Evolutionary conservation across 805 yeast species (phyloP), one percentile per base, ranked within the genome.

Genomic region (Kluyveromyces aestuarii): DNA sequence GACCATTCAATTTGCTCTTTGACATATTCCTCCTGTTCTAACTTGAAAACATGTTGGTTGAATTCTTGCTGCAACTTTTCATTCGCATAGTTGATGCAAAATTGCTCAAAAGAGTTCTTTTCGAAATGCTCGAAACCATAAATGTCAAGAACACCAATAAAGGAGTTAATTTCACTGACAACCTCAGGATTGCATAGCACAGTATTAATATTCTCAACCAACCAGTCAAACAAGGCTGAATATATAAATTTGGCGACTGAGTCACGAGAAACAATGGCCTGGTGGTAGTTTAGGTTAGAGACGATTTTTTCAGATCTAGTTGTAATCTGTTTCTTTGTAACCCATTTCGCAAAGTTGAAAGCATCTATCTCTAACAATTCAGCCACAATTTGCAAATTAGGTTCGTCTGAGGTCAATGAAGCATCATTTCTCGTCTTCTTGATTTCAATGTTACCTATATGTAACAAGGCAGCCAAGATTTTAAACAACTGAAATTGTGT

Each of bases 81-180:
- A 69, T 90, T 90, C 41, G 97, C 96, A 66, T 90, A 90, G 67
- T 90, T 90, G 69, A 90, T 90, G 72, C 99, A 91, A 69, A 91
- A 91, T 68, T 91, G 99, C 70, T 91, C 99, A 62, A 91, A 91
- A 8, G 96, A 89, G 70, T 91, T 91, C 60, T 79, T 82, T 56
- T 87, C 90, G 65, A 91, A 91, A 69, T 91, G 97, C 69, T 91
- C 99, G 66, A 91, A 91, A 21, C 99, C 99, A 63, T 91, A 91
- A 58, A 91, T 91, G 82, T 91, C 99, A 59, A 91, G 76, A 30
- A 91, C 98, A 66, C 99, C 99, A 60, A 91, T 91, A 59, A 91
- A 93, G 1, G 87, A 77, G 42, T 75, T 70, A 48, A 83, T 75
- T 37, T 80, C 69, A 21, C 72, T 70, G 39, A 73, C 76, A 36